These are phyloP conservation scores for Fennellomyces sp. DNA, from an alignment of 371 early-diverging fungal genomes.

Conservation along the genomic window DNA sequence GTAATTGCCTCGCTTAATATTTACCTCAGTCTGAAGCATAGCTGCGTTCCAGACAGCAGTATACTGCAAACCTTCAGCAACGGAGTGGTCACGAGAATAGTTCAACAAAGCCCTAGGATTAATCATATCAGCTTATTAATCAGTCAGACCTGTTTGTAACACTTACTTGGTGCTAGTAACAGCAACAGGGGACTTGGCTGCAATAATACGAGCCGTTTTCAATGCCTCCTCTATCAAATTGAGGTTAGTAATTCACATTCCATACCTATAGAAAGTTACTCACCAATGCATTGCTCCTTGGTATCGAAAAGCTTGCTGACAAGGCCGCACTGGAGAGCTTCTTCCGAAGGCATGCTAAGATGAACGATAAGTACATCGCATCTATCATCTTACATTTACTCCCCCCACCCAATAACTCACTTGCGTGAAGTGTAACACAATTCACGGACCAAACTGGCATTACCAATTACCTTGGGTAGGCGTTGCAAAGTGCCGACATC, in stretches of 20 bases:
- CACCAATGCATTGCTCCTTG: slow-evolving; percentile 56
- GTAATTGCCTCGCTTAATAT: neutral
- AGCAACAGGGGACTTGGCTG: slow-evolving; percentile 91
- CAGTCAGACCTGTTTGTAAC: neutral
- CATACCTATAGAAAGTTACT: neutral
- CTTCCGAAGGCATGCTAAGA: slow-evolving; percentile 66
- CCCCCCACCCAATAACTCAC: slow-evolving; percentile 34
- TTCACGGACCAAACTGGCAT: slow-evolving; percentile 89
- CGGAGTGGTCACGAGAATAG: slow-evolving; percentile 90
- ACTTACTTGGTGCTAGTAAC: slow-evolving; percentile 83
- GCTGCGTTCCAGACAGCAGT: slow-evolving; percentile 87
- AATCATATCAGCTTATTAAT: neutral
- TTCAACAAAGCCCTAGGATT: slow-evolving; percentile 72
- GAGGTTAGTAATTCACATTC: neutral
- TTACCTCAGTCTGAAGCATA: slow-evolving; percentile 77
- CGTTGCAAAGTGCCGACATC: slow-evolving; percentile 93
- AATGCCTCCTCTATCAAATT: slow-evolving; percentile 59
- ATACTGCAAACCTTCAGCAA: slow-evolving; percentile 87
- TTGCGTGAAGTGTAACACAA: slow-evolving; percentile 84
- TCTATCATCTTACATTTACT: neutral
- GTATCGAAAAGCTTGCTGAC: slow-evolving; percentile 70
- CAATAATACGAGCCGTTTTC: slow-evolving; percentile 76
- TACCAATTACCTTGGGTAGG: slow-evolving; percentile 93
- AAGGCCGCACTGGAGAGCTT: slow-evolving; percentile 84
- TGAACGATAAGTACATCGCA: neutral